Evolutionary conservation across 1,284 basidiomycete genomes (phyloP).

Genomic region (Trichosporon asahii): DNA sequence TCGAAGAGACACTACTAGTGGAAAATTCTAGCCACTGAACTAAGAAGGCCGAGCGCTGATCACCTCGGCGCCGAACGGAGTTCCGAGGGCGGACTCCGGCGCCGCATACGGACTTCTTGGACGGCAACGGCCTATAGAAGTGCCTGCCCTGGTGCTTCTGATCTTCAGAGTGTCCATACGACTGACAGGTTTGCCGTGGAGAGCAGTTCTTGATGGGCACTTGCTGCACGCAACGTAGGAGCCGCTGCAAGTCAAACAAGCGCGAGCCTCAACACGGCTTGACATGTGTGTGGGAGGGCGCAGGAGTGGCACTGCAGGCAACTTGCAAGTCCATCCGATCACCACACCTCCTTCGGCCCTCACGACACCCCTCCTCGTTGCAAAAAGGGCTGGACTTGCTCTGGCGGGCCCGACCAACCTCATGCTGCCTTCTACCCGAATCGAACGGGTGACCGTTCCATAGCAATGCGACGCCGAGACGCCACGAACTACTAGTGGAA

Average conservation of each 20-base stretch:
- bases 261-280: no score
- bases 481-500: constrained; percentile 2
- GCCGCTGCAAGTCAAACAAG: no score
- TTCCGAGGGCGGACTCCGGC: background rate
- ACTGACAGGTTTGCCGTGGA: no score
- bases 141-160: no score
- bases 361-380: background rate
- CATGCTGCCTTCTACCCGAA: background rate
- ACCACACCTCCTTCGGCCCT: no score
- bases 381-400: background rate
- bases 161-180: no score
- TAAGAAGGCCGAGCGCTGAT: background rate
- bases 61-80: background rate
- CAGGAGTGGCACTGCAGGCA: background rate
- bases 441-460: constrained; percentile 4
- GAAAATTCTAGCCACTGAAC: constrained; percentile 5
- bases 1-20: background rate
- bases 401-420: background rate
- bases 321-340: no score
- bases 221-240: no score
- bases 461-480: background rate
- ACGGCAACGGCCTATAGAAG: no score
- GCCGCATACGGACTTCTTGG: no score
- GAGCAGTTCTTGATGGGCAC: no score
- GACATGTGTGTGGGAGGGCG: no score